A percentile compares a stretch with the other conserved stretches of the same genome.
phyloP scores from a whole-genome alignment of 2,329 filamentous ascomycete species.

The Stachybotrys chlorohalonatus region DNA sequence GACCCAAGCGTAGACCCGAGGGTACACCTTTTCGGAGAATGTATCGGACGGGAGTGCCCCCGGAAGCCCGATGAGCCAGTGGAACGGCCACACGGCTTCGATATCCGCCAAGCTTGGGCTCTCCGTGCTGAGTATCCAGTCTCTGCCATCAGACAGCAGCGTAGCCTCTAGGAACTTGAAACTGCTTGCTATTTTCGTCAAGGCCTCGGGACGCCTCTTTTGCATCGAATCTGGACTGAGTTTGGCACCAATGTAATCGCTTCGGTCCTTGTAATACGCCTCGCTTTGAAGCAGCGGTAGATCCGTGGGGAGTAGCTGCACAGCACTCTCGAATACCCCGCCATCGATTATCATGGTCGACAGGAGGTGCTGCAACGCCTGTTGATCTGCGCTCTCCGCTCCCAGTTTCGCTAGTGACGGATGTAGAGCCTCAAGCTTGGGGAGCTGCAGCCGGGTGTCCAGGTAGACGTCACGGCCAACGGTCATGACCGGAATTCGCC shows the following conservation, averaged over 20 bases:
- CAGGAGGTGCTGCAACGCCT: conserved; percentile 45
- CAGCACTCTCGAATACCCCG: conserved; percentile 44
- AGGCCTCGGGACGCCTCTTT: conserved; percentile 38
- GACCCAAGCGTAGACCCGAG: conserved; percentile 55
- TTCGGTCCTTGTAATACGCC: conserved; percentile 49
- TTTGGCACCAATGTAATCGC: conserved; percentile 24
- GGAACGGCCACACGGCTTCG: conserved; percentile 58
- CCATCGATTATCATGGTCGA: conserved; percentile 46
- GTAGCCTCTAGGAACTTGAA: conserved; percentile 53
- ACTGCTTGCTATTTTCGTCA: conserved; percentile 42
- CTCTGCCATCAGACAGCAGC: conserved; percentile 55
- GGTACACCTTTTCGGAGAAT: conserved; percentile 45
- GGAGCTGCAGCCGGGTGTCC: conserved; percentile 60
- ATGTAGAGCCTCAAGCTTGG: conserved; percentile 51
- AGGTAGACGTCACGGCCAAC: conserved; percentile 61
- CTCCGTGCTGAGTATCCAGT: conserved; percentile 50
- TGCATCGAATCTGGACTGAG: conserved; percentile 15
- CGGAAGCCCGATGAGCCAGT: conserved; percentile 52
- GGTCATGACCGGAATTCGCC: conserved; percentile 59
- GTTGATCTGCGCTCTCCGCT: conserved; percentile 26
- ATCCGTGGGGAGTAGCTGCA: conserved; percentile 46
- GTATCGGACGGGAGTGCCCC: conserved; percentile 42
- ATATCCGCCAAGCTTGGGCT: conserved; percentile 55
- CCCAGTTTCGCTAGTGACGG: conserved; percentile 30
- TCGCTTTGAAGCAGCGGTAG: conserved; percentile 46